Evolutionary conservation across 768 basidiomycete species (phyloP), one percentile per base, ranked within the genome.

Genomic region (Lentinula edodes): DNA sequence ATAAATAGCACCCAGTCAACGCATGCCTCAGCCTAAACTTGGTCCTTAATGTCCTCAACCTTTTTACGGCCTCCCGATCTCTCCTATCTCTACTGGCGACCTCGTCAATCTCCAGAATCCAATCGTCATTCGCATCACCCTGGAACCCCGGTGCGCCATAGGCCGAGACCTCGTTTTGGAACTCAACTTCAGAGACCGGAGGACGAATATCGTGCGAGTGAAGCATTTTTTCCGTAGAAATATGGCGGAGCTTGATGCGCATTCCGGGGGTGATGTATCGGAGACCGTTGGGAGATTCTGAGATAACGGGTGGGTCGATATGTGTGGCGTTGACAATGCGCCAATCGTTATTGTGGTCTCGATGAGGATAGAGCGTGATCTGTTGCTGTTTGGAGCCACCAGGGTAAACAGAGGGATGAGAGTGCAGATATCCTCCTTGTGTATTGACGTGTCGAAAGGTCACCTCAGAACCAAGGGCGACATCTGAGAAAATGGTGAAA

Each of bases 341-440:
- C 93, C 93, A 99, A 66, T 89, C 75, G 72, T 99, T 99, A 79
- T 99, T 99, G n/a, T 80, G 77, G 69, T 99, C 97, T n/a, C 90
- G 84, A 73, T 99, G 97, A 1, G 97, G 97, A 71, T 99, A 99
- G n/a, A 99, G 86, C 0, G 97, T 98, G 64, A 99, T 81, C 76
- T 99, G 97, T 84, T 99, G 97, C 70, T 99, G 97, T 73, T 90
- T 83, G 70, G 90, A 93, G 28, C 97, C 97, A 38, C 80, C 82
- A 0, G 96, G 97, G 69, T 96, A 99, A 56, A 83, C 85, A 70
- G 96, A 93, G 0, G 83, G 62, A 74, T 99, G 97, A 0, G 97
- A 98, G 73, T 99, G 97, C 12, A 99, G 77, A 71, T 98, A 99
- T n/a, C 97, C 97, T 32, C 97, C 97, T 74, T 99, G 96, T 0